phyloP scores from a whole-genome alignment of 345 rosid genomes.

The Angophora floribunda region DNA sequence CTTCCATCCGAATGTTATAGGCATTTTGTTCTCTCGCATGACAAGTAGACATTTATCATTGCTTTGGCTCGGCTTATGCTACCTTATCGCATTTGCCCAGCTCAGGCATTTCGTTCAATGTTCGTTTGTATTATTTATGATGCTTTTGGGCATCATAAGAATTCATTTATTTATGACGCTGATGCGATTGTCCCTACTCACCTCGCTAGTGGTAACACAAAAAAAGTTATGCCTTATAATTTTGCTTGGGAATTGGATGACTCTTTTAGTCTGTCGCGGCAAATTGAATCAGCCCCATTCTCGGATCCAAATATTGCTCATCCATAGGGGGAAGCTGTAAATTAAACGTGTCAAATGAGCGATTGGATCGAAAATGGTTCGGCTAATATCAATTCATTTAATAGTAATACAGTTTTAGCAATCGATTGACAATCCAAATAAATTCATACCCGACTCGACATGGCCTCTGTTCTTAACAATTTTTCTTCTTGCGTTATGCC shows the following conservation, averaged over 20 bases:
- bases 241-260: neutral
- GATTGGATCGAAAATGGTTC: neutral
- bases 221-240: neutral
- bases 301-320: neutral
- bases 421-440: neutral
- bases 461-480: neutral
- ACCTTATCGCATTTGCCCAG: neutral
- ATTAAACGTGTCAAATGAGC: neutral
- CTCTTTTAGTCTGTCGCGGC: neutral
- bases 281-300: neutral
- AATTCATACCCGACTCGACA: neutral
- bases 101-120: neutral
- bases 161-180: neutral
- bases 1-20: neutral
- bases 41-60: neutral
- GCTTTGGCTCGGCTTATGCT: neutral
- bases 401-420: neutral
- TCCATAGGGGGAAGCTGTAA: neutral
- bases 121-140: neutral
- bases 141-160: neutral
- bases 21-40: neutral
- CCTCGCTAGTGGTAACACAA: neutral
- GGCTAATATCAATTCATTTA: neutral
- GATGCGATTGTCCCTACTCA: neutral
- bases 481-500: neutral